Base-by-base conservation (phyloP, 148 eudicot genomes). In the Rhododendron simsii region DNA sequence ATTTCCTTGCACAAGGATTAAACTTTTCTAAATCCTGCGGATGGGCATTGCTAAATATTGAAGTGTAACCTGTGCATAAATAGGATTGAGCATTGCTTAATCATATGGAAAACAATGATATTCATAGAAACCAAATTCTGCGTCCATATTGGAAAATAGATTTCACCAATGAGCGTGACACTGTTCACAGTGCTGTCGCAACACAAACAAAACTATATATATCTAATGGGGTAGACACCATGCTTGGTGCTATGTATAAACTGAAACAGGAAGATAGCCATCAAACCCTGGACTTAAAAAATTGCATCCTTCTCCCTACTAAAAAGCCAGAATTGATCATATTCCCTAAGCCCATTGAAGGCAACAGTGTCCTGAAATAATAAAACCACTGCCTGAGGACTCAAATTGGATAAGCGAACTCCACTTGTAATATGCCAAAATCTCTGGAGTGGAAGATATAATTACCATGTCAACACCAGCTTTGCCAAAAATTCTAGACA, bases 401-500 rank as follows among this genome's bases (percentile, higher is more conserved):
- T 5, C 86, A 76, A 51, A 53, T 55, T 78, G 12, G 37, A 53
- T 16, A 37, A 39, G 53, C 81, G 8, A 84, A 11, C 37, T 55
- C 39, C 78, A 73, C 86, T 53, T 20, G 28, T 48, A 50, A 37
- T 14, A 63, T 12, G 48, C 69, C 83, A 81, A 37, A 57, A 41
- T 2, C 35, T 14, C 6, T 15, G 39, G 81, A 73, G 67, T 21
- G 21, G 12, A 41, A 30, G 44, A 67, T 28, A 23, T 35, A 69
- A 69, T 83, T 65, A 48, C 41, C 53, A 44, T 15, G 33, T 14
- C 45, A 61, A 82, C 16, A 13, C 77, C 85, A 65, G 53, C 39
- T 41, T 83, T 41, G 45, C 61, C n/a, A 82, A 61, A 61, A 63
- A 61, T 41, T 77, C 2, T n/a, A 15, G 75, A 74, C 85, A 82